A percentile compares a stretch with the other conserved stretches of the same genome.
Evolutionary conservation across 2,329 filamentous ascomycete species (phyloP).

Genomic region (Mycosphaerella sp.): DNA sequence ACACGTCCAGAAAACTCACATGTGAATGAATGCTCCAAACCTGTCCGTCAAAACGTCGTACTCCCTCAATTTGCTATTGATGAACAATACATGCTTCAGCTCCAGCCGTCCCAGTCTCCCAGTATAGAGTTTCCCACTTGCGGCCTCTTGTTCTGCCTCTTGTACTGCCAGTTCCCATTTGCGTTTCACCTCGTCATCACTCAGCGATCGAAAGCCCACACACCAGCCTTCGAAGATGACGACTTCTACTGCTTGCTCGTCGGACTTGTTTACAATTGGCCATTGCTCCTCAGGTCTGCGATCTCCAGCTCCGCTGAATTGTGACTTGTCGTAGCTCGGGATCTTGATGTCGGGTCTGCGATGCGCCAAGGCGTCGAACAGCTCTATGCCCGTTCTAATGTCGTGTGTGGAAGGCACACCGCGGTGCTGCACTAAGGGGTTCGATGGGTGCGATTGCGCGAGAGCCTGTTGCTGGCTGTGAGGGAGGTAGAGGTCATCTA

Average conservation of each 20-base stretch:
- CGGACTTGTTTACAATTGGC: constrained; percentile 51
- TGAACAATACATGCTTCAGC: constrained; percentile 51
- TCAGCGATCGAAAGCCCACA: constrained; percentile 68
- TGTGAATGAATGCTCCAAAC: constrained; percentile 59
- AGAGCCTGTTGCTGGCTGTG: constrained; percentile 63
- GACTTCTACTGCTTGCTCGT: constrained; percentile 49
- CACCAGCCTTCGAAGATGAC: constrained; percentile 90
- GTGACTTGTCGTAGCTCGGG: constrained; percentile 79
- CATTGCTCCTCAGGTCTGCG: constrained; percentile 59
- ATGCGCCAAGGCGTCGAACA: constrained; percentile 56
- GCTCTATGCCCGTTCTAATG: constrained; percentile 54
- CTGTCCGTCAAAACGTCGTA: constrained; percentile 57
- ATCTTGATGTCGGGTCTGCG: constrained; percentile 52
- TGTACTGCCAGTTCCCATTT: constrained; percentile 48
- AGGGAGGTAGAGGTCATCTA: constrained; percentile 84
- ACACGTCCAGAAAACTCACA: constrained; percentile 40
- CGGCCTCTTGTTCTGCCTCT: constrained; percentile 46
- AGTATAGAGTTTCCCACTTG: constrained; percentile 38
- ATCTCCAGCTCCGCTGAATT: constrained; percentile 69
- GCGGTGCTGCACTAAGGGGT: constrained; percentile 71
- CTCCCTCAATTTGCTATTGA: constrained; percentile 53
- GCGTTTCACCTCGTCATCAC: constrained; percentile 49
- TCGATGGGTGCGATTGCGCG: constrained; percentile 59
- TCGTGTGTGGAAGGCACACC: constrained; percentile 85
- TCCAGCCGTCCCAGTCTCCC: constrained; percentile 50